Conservation (phyloP, 2,329 filamentous ascomycete species). For the Cladophialophora carrionii region DNA sequence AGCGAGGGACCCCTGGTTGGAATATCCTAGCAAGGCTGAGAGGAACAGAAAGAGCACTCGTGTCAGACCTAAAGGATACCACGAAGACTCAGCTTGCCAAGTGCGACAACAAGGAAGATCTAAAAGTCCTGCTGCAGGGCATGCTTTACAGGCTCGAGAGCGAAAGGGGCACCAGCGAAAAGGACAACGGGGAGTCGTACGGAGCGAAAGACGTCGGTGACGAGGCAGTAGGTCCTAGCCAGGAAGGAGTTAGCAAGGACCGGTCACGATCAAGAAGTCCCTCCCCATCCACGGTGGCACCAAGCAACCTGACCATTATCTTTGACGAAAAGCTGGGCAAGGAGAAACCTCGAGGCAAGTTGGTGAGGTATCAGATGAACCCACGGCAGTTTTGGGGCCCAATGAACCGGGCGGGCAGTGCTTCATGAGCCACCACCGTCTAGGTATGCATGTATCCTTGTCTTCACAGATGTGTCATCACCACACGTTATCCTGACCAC, state of each 20-base stretch:
- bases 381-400: constrained; percentile 94
- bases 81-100: constrained; percentile 43
- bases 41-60: constrained; percentile 41
- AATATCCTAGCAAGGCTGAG: constrained; percentile 61
- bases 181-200: constrained; percentile 28
- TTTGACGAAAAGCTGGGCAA: constrained; percentile 82
- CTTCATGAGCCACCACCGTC: neutral
- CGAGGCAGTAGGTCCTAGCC: neutral
- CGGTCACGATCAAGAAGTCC: constrained; percentile 32
- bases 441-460: neutral
- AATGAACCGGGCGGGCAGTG: constrained; percentile 56
- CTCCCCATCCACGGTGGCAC: constrained; percentile 32
- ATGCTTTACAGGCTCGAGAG: constrained; percentile 46
- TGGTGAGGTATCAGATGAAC: constrained; percentile 87
- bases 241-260: neutral
- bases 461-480: neutral
- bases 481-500: neutral
- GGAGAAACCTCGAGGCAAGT: constrained; percentile 66
- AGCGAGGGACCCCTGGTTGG: constrained; percentile 70
- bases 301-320: constrained; percentile 61
- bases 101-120: constrained; percentile 44
- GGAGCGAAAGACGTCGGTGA: constrained; percentile 37
- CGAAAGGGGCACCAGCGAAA: constrained; percentile 14
- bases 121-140: constrained; percentile 51
- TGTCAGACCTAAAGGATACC: constrained; percentile 46